Base-by-base conservation (phyloP, 1,284 basidiomycete species). In the Irpex rosettiformis region DNA sequence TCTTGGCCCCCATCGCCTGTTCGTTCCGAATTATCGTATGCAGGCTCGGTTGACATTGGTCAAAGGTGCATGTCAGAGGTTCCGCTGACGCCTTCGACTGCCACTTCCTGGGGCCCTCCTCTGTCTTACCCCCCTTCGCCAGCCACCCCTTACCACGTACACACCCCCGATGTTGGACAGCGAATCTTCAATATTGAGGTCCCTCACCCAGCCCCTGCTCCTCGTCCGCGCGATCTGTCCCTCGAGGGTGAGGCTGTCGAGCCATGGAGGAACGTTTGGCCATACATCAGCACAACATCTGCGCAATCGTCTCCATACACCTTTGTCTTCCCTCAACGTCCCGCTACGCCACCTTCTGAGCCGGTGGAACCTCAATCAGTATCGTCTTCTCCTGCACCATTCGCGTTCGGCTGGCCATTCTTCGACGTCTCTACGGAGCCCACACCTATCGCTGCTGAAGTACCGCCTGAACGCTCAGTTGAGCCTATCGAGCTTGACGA, bases 51-150 rank as follows among this genome's bases (percentile, higher is more conserved):
- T 10, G 79, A 81, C 55, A 63, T 82, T 37, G 79, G 73, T 3
- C 68, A 73, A 28, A 70, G 79, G 33, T 64, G 62, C 21, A 66
- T 72, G 59, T 73, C 69, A 28, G 76, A 73, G 56, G 64, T 71
- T 10, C 77, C 78, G n/a, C 66, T 71, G 13, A 73, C 72, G 13
- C 73, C 73, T 3, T 65, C 68, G 13, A 79, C 78, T 13, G 76
- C 77, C 21, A 79, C 79, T 4, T 75, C 74, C 11, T 79, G 79
- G 78, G 79, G 78, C 45, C 72, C 76, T 7, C 77, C 79, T 4
- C 64, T 72, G 48, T 77, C 74, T 3, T 78, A 69, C 61, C 77
- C 78, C 40, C 69, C 74, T 8, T 76, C 74, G 52, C 78, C 79
- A 11, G 64, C 65, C 2, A 71, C 74, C 8, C 71, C 74, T 28